A percentile compares a stretch with the other conserved stretches of the same genome.
phyloP scores from a whole-genome alignment of 2,329 filamentous ascomycete genomes.

The Paraphoma sp. region DNA sequence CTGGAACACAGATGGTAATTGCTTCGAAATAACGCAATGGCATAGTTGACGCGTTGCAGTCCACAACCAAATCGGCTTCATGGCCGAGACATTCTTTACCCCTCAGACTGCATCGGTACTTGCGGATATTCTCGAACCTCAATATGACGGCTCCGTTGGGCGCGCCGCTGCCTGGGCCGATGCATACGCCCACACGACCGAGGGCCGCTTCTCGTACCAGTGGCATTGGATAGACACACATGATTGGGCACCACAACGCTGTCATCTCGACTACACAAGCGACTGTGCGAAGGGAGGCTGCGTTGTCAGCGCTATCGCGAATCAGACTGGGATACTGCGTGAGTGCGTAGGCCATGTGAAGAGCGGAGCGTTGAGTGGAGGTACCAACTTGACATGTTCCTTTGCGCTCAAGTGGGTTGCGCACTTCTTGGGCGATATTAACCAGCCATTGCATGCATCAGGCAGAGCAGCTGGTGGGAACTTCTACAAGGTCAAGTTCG shows the following conservation, averaged over 20 bases:
- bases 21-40: not conserved
- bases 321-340: slow-evolving; percentile 49
- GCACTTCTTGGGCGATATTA: slow-evolving; percentile 52
- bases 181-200: slow-evolving; percentile 45
- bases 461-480: slow-evolving; percentile 49
- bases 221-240: slow-evolving; percentile 52
- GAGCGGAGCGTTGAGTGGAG: slow-evolving; percentile 25
- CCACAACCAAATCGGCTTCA: slow-evolving; percentile 51
- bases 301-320: slow-evolving; percentile 51
- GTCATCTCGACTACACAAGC: slow-evolving; percentile 44
- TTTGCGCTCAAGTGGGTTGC: slow-evolving; percentile 52
- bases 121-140: slow-evolving; percentile 45
- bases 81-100: slow-evolving; percentile 47
- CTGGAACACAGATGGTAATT: slow-evolving; percentile 44
- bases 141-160: slow-evolving; percentile 50
- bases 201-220: slow-evolving; percentile 51
- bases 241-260: slow-evolving; percentile 42
- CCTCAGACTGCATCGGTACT: slow-evolving; percentile 41
- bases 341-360: slow-evolving; percentile 43
- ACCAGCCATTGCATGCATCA: slow-evolving; percentile 51
- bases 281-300: slow-evolving; percentile 50
- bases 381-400: slow-evolving; percentile 46
- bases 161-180: slow-evolving; percentile 51
- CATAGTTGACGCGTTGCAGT: slow-evolving; percentile 28
- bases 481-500: slow-evolving; percentile 46